phyloP scores from a whole-genome alignment of 805 yeast genomes.

The Hanseniaspora jakobsenii region DNA sequence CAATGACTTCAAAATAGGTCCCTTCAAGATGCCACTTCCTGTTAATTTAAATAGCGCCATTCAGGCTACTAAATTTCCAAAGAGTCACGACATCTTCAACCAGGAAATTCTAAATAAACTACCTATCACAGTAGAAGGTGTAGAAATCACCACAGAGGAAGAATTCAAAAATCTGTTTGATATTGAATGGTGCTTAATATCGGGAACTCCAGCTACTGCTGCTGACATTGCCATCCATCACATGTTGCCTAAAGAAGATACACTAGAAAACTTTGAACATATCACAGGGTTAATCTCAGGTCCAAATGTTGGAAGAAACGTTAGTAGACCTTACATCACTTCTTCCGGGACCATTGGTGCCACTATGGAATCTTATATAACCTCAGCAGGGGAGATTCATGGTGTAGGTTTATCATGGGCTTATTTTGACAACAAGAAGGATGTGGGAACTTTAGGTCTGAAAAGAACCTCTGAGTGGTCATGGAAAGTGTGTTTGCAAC shows the following conservation, averaged over 20 bases:
- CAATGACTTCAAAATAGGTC: slow-evolving; percentile 49
- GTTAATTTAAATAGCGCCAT: slow-evolving; percentile 17
- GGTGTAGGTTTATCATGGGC: slow-evolving; percentile 80
- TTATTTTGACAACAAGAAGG: slow-evolving; percentile 40
- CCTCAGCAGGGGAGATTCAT: slow-evolving; percentile 37
- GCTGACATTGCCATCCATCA: slow-evolving; percentile 81
- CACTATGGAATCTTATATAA: slow-evolving; percentile 80
- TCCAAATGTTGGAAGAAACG: slow-evolving; percentile 90
- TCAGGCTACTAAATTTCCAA: slow-evolving; percentile 4
- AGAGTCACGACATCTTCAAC: background rate
- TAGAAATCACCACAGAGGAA: background rate
- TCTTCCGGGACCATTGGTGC: slow-evolving; percentile 96
- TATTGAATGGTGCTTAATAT: slow-evolving; percentile 76
- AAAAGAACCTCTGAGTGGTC: slow-evolving; percentile 57
- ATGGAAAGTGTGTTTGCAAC: slow-evolving; percentile 47
- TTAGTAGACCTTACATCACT: slow-evolving; percentile 75
- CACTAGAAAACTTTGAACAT: slow-evolving; percentile 16
- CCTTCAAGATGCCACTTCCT: slow-evolving; percentile 44
- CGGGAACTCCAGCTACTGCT: slow-evolving; percentile 95
- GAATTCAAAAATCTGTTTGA: slow-evolving; percentile 24
- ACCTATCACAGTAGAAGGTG: background rate
- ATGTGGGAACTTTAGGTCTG: slow-evolving; percentile 40
- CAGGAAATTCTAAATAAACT: background rate
- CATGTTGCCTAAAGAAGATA: slow-evolving; percentile 27
- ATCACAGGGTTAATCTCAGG: slow-evolving; percentile 86